These are phyloP conservation scores for Oryza australiensis DNA, from an alignment of 176 grass and related monocot genomes.

Conservation along the genomic window DNA sequence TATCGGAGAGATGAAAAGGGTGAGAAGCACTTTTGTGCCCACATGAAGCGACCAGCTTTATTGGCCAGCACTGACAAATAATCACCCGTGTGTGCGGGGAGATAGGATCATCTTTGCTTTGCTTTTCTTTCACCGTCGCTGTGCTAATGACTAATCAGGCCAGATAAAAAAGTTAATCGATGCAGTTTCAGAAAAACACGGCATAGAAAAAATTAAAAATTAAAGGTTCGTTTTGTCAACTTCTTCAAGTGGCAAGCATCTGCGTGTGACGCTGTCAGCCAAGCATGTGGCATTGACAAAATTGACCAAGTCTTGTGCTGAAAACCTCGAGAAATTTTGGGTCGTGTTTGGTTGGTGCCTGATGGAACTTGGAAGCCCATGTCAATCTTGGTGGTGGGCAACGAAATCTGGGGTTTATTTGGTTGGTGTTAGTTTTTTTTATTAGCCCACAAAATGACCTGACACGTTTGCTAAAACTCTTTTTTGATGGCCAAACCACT, in stretches of 20 bases:
- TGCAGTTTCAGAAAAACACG: background rate
- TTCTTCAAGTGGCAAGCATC: background rate
- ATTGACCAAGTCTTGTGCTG: background rate
- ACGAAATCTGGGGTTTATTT: background rate
- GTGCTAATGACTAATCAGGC: background rate
- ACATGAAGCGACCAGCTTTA: background rate
- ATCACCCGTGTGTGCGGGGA: background rate
- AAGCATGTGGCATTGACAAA: background rate
- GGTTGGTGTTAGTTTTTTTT: background rate
- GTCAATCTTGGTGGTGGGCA: background rate
- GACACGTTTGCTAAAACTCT: background rate
- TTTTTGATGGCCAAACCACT: background rate
- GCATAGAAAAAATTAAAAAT: background rate
- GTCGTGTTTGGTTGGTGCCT: background rate
- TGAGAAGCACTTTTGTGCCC: background rate
- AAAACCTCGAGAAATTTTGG: background rate
- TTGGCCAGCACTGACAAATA: background rate
- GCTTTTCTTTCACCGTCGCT: background rate
- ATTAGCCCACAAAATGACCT: background rate
- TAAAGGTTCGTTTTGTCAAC: background rate
- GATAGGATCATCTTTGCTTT: slow-evolving; percentile 16
- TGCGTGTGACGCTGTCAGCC: background rate
- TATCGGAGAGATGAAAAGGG: no score
- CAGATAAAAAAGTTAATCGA: background rate
- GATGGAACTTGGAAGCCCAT: background rate